These are phyloP conservation scores for Clonostachys rosea DNA, from an alignment of 2,329 filamentous ascomycete genomes.

Conservation along the genomic window DNA sequence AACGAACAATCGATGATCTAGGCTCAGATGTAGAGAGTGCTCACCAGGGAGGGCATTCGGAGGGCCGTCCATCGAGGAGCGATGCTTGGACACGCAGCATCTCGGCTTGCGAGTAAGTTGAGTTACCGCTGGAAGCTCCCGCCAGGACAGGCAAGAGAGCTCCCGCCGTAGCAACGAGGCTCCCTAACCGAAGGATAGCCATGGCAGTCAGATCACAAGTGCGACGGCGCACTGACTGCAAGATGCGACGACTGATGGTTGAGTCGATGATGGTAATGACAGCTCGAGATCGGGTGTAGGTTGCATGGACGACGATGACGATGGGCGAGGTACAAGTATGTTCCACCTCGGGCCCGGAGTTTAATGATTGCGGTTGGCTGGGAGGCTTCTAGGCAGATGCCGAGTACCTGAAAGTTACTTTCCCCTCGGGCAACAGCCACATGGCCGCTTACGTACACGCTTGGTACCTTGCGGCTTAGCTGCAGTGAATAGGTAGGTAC, in stretches of 20 bases:
- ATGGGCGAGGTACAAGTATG: not conserved
- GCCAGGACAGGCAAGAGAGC: constrained; percentile 18
- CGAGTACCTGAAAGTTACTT: not conserved
- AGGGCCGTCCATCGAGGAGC: constrained; percentile 68
- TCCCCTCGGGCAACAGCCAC: too few species aligned
- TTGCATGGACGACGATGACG: not conserved
- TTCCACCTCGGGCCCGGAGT: too few species aligned
- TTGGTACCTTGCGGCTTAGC: too few species aligned
- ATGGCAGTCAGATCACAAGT: constrained; percentile 21
- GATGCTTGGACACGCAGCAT: constrained; percentile 63
- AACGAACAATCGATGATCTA: not conserved
- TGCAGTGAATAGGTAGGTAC: too few species aligned
- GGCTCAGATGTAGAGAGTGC: constrained; percentile 6
- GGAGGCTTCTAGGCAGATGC: not conserved
- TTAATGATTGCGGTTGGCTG: not conserved
- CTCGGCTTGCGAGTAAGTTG: constrained; percentile 57
- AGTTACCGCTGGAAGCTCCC: constrained; percentile 30
- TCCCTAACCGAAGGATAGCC: constrained; percentile 28
- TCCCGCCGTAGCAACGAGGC: constrained; percentile 31
- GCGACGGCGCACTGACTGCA: not conserved
- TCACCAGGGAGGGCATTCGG: constrained; percentile 75
- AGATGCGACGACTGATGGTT: not conserved
- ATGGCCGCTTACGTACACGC: too few species aligned
- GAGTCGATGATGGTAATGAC: not conserved
- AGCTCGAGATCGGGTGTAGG: not conserved